These are phyloP conservation scores for Phytophthora pseudosyringae DNA, from an alignment of 352 stramenopile species.

Conservation along the genomic window DNA sequence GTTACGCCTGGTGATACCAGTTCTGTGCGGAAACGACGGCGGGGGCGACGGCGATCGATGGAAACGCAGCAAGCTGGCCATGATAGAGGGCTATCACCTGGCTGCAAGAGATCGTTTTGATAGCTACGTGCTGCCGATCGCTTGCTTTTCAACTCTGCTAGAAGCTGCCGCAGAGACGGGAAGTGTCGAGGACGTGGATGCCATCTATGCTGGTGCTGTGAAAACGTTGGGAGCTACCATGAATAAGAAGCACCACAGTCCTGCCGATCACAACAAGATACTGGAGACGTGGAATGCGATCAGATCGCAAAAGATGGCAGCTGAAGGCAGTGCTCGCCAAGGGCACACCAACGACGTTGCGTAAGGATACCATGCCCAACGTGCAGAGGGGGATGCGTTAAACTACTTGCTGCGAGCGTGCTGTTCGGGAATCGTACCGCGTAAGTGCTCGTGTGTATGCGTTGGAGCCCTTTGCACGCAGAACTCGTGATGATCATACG, in stretches of 20 bases:
- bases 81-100: constrained; percentile 33
- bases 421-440: too few species aligned
- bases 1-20: constrained; percentile 40
- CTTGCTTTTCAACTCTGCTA: constrained; percentile 50
- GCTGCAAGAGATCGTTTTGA: constrained; percentile 31
- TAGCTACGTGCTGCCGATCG: constrained; percentile 44
- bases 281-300: constrained; percentile 30
- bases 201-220: constrained; percentile 48
- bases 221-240: constrained; percentile 21
- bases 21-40: constrained; percentile 26
- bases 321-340: constrained; percentile 3
- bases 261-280: constrained; percentile 22
- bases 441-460: too few species aligned
- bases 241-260: constrained; percentile 28
- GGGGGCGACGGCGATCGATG: constrained; percentile 21
- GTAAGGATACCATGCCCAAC: neutral
- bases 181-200: constrained; percentile 40
- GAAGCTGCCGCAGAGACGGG: constrained; percentile 41
- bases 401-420: too few species aligned
- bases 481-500: too few species aligned
- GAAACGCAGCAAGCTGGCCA: constrained; percentile 21
- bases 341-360: neutral
- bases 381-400: too few species aligned
- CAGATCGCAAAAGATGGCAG: constrained; percentile 16
- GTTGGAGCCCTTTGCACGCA: too few species aligned